These are phyloP conservation scores for Fusarium floridanum DNA, from an alignment of 2,329 filamentous ascomycete species.

Conservation along the genomic window DNA sequence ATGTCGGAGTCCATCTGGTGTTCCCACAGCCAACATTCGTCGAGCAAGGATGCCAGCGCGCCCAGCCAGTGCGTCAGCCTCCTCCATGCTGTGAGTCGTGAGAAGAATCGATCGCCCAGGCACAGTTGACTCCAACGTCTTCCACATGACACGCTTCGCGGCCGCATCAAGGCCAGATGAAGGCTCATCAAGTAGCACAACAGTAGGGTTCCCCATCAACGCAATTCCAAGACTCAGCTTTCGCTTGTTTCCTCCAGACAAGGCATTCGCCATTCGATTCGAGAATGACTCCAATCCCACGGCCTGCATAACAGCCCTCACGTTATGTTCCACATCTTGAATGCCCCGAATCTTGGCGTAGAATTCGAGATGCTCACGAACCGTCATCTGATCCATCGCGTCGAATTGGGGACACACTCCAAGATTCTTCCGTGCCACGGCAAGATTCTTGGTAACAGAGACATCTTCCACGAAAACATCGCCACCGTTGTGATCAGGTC, in stretches of 20 bases:
- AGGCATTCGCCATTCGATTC: slow-evolving; percentile 79
- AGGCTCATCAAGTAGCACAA: slow-evolving; percentile 90
- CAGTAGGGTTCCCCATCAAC: slow-evolving; percentile 90
- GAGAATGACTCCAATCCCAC: slow-evolving; percentile 81
- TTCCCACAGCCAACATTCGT: slow-evolving; percentile 87
- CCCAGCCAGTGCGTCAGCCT: slow-evolving; percentile 88
- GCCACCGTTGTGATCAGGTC: slow-evolving; percentile 77
- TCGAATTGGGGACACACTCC: slow-evolving; percentile 94
- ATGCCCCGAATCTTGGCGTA: slow-evolving; percentile 90
- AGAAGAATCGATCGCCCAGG: slow-evolving; percentile 85
- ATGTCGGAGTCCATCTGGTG: slow-evolving; percentile 76
- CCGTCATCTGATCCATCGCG: slow-evolving; percentile 92
- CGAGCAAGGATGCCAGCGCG: slow-evolving; percentile 88
- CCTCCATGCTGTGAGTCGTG: slow-evolving; percentile 96
- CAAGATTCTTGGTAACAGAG: slow-evolving; percentile 79
- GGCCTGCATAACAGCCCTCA: slow-evolving; percentile 80
- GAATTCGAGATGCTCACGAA: slow-evolving; percentile 86
- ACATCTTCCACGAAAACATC: slow-evolving; percentile 85
- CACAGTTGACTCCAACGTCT: slow-evolving; percentile 79
- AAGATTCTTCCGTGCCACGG: slow-evolving; percentile 79
- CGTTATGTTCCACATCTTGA: slow-evolving; percentile 79
- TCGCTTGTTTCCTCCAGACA: slow-evolving; percentile 94
- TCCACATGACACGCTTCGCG: slow-evolving; percentile 94
- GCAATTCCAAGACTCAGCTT: slow-evolving; percentile 92
- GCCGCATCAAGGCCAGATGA: slow-evolving; percentile 91